These are phyloP conservation scores for Dujonia santamariae DNA, from an alignment of 1,139 yeast genomes.

Conservation along the genomic window DNA sequence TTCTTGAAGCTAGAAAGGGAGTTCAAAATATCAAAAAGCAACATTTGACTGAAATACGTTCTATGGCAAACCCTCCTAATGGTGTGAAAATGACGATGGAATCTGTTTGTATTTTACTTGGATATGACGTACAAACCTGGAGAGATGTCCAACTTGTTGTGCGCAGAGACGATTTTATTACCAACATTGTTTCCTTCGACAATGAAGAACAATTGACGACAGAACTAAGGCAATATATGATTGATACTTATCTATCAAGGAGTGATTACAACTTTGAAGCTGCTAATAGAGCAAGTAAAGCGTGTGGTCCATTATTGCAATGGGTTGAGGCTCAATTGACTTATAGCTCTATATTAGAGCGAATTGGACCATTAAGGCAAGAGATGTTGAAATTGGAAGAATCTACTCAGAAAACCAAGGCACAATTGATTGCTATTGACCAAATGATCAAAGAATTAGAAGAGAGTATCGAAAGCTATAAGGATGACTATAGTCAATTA, in stretches of 20 bases:
- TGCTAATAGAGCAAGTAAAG: conserved; percentile 88
- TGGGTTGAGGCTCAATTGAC: conserved; percentile 89
- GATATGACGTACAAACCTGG: conserved; percentile 72
- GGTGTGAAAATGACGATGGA: conserved; percentile 85
- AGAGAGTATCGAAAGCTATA: conserved; percentile 63
- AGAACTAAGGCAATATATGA: conserved; percentile 55
- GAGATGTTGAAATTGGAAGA: conserved; percentile 63
- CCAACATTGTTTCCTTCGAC: conserved; percentile 75
- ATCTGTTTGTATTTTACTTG: conserved; percentile 79
- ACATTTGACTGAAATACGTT: conserved; percentile 83
- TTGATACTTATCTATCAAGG: conserved; percentile 54
- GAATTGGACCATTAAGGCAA: conserved; percentile 68
- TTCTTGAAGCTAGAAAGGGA: conserved; percentile 78
- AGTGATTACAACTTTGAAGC: conserved; percentile 68
- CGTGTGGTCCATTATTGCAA: conserved; percentile 87
- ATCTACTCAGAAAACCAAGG: conserved; percentile 59
- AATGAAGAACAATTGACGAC: conserved; percentile 57
- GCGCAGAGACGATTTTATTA: conserved; percentile 82
- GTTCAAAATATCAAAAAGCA: conserved; percentile 91
- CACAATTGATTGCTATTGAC: conserved; percentile 70
- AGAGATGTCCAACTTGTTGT: conserved; percentile 79
- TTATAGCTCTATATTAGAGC: conserved; percentile 66
- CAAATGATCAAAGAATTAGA: conserved; percentile 80
- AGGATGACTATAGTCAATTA: conserved; percentile 63
- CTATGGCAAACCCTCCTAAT: conserved; percentile 90